Conservation (phyloP, 495 filamentous ascomycete species). For the Penicillium tannophilum region DNA sequence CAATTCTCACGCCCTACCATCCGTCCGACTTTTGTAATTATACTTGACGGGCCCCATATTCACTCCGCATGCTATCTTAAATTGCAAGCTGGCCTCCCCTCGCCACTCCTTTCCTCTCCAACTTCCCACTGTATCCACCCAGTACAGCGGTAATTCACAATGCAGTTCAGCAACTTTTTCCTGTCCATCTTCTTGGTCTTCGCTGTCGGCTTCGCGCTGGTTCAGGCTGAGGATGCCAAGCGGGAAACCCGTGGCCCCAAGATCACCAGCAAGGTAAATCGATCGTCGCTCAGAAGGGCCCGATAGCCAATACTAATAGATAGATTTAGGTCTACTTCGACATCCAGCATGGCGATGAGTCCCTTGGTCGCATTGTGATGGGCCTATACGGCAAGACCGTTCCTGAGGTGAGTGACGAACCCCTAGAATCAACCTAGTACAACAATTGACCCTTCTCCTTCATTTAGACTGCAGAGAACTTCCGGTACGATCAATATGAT, state of each 20-base stretch:
- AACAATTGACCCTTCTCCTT: not conserved
- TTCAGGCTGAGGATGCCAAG: slow-evolving; percentile 70
- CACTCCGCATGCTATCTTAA: slow-evolving; percentile 32
- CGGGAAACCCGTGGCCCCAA: slow-evolving; percentile 83
- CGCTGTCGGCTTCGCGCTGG: slow-evolving; percentile 60
- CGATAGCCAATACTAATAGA: slow-evolving; percentile 16
- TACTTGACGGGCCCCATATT: slow-evolving; percentile 14
- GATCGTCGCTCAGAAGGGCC: not conserved
- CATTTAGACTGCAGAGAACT: slow-evolving; percentile 87
- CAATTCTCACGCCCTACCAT: not conserved
- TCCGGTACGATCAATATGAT: slow-evolving; percentile 59
- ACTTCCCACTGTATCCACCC: slow-evolving; percentile 13
- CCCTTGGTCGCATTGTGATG: slow-evolving; percentile 83
- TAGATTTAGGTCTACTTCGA: slow-evolving; percentile 80
- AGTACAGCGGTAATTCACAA: slow-evolving; percentile 34
- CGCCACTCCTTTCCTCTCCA: slow-evolving; percentile 13
- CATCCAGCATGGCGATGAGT: slow-evolving; percentile 85
- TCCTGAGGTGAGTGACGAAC: slow-evolving; percentile 63
- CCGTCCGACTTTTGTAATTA: slow-evolving; percentile 3
- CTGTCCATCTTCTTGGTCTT: slow-evolving; percentile 75
- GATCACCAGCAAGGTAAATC: slow-evolving; percentile 84
- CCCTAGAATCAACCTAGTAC: not conserved
- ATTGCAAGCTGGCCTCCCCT: slow-evolving; percentile 47
- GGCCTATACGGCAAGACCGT: slow-evolving; percentile 98
- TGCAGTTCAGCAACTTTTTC: slow-evolving; percentile 51